Evolutionary conservation across 768 basidiomycete genomes (phyloP).

Genomic region (Termitomyces bulborhizus): DNA sequence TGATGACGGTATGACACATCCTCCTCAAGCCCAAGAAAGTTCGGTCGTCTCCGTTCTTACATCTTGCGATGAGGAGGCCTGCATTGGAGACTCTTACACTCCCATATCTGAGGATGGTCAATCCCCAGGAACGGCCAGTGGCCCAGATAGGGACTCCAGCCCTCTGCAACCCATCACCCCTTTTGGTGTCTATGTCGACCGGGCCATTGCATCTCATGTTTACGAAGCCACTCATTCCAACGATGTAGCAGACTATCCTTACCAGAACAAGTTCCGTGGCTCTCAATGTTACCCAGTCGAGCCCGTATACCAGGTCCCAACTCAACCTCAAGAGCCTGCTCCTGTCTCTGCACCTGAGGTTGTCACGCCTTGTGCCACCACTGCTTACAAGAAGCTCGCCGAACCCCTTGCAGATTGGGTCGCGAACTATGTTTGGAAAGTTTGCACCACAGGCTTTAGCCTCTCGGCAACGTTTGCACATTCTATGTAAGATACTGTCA

Average conservation of each 20-base stretch:
- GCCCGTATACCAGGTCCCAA: constrained; percentile 18
- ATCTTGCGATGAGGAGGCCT: constrained; percentile 22
- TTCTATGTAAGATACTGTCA: constrained; percentile 40
- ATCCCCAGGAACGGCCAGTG: constrained; percentile 47
- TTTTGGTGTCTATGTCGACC: constrained; percentile 72
- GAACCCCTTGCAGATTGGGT: constrained; percentile 80
- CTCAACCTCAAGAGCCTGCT: constrained; percentile 33
- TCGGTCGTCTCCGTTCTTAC: constrained; percentile 14
- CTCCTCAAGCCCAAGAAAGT: constrained; percentile 13
- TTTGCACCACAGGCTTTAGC: constrained; percentile 66
- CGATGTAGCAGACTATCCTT: constrained; percentile 5
- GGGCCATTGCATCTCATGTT: constrained; percentile 46
- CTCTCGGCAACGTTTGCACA: constrained; percentile 48
- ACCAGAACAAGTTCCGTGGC: constrained; percentile 13
- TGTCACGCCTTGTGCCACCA: constrained; percentile 43
- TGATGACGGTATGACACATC: constrained; percentile 23
- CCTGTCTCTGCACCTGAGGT: constrained; percentile 36
- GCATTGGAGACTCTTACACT: constrained; percentile 35
- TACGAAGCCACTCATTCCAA: constrained; percentile 3
- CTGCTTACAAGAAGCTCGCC: constrained; percentile 63
- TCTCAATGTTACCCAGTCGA: constrained; percentile 17
- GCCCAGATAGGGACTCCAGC: constrained; percentile 54
- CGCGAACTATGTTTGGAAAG: constrained; percentile 76
- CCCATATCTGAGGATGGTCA: constrained; percentile 56
- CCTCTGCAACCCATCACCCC: constrained; percentile 73